Percentiles rank a stretch among this genome's conserved stretches.
Evolutionary conservation across 495 filamentous ascomycete species (phyloP).

Genomic region (Talaromyces wortmannii): DNA sequence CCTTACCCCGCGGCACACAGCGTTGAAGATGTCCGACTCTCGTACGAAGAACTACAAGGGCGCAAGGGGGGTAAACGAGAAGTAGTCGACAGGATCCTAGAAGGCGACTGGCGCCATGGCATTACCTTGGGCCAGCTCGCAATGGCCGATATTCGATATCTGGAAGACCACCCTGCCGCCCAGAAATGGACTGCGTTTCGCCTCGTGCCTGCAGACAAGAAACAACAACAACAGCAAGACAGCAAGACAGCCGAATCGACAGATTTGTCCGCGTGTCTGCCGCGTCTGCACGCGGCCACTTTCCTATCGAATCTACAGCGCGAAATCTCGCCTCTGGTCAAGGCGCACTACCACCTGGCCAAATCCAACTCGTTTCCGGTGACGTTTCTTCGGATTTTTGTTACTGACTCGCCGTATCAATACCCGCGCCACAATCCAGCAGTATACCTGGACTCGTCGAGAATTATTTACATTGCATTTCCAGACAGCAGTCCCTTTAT

Average conservation of each 20-base stretch:
- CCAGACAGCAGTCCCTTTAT: conserved; percentile 69
- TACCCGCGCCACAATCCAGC: conserved; percentile 29
- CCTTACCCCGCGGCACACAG: conserved; percentile 57
- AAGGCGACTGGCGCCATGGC: conserved; percentile 78
- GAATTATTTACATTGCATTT: conserved; percentile 70
- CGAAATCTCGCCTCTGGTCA: conserved; percentile 65
- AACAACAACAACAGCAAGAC: conserved; percentile 13
- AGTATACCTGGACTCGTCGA: conserved; percentile 45
- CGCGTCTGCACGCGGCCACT: conserved; percentile 67
- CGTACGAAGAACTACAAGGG: conserved; percentile 48
- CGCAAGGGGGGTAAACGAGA: conserved; percentile 67
- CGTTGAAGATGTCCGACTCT: conserved; percentile 52
- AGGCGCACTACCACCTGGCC: conserved; percentile 72
- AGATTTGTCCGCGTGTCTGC: conserved; percentile 44
- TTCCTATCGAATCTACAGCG: conserved; percentile 68
- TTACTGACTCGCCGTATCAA: conserved; percentile 68
- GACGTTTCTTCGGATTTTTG: conserved; percentile 65
- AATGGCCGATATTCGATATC: conserved; percentile 69
- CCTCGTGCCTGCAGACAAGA: conserved; percentile 15
- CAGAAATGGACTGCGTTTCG: conserved; percentile 71
- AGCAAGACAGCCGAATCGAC: conserved; percentile 10
- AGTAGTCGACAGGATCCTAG: conserved; percentile 65
- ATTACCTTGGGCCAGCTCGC: conserved; percentile 71
- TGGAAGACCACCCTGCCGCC: conserved; percentile 67
- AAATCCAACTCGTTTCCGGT: conserved; percentile 56